Percentiles rank a stretch among this genome's conserved stretches.
Conservation (phyloP, 305 asterid species). For the Fraxinus ornus region DNA sequence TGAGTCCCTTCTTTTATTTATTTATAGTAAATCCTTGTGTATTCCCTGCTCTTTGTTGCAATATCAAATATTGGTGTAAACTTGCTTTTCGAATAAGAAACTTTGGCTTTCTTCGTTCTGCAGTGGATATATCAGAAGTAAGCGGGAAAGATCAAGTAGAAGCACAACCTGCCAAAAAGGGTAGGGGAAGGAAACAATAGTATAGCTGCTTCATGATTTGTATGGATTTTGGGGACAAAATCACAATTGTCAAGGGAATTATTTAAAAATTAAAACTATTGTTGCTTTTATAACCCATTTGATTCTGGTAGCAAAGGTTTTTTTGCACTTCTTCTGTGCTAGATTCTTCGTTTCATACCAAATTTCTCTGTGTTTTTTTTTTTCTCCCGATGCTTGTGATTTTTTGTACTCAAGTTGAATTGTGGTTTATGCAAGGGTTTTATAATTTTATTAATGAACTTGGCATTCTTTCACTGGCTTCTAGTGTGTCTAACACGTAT, state of each 20-base stretch:
- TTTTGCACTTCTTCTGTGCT: not conserved
- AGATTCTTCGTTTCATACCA: not conserved
- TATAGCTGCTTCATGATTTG: slow-evolving; percentile 4
- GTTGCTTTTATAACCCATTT: slow-evolving; percentile 10
- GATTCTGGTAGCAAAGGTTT: slow-evolving; percentile 12
- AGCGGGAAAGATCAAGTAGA: slow-evolving; percentile 75
- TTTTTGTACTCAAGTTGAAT: not conserved
- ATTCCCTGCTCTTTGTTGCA: not conserved
- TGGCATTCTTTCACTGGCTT: not conserved
- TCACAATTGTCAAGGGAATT: slow-evolving; percentile 1
- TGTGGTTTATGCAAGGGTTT: not conserved
- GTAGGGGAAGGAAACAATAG: slow-evolving; percentile 83
- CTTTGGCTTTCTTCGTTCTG: slow-evolving; percentile 11
- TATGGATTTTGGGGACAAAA: slow-evolving; percentile 19
- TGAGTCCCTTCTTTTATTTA: not conserved
- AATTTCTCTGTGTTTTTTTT: not conserved
- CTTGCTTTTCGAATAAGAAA: not conserved
- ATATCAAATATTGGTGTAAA: not conserved
- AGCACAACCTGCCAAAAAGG: slow-evolving; percentile 69
- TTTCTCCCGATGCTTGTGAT: not conserved
- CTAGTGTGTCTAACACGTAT: not conserved
- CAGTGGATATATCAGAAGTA: slow-evolving; percentile 75
- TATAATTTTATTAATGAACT: not conserved
- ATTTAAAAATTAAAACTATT: not conserved
- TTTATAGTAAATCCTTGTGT: not conserved